Evolutionary conservation across 352 stramenopile genomes (phyloP), one percentile per base, ranked within the genome.

Genomic region (Plasmopara muralis): DNA sequence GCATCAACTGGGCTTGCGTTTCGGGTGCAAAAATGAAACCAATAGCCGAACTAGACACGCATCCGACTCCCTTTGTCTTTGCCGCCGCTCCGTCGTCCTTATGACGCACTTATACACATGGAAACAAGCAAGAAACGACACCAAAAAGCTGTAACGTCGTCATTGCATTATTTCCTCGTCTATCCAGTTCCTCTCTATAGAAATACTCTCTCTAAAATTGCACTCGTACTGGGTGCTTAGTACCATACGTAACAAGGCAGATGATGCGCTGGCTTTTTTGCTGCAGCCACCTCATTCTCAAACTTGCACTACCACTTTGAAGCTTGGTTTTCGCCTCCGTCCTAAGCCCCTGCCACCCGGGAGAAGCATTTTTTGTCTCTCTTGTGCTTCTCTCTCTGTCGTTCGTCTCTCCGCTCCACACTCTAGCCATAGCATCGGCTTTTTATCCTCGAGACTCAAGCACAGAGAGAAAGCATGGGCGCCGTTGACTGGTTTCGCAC

Each of bases 401-500:
- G 47, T 20, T 55, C 50, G 33, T 15, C 34, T 44, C 14, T 31
- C 8, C 9, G 38, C 20, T 29, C 25, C 34, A 40, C 14, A 47
- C 15, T 28, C 18, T 16, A 15, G 42, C 44, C 33, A 20, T 9
- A 16, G 34, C 41, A n/a, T 28, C 34, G 33, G 20, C 20, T 41
- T 29, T 38, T 31, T 13, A 35, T 50, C 44, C 37, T 63, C 64
- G 64, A 65, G 45, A 67, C 40, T 28, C 29, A 47, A 46, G 33
- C 30, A 55, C 44, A 62, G 20, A 25, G 20, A 70, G 57, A 54
- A 60, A 64, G 53, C 41, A 74, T 74, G 66, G 66, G 66, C 44
- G 66, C 66, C 39, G 48, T 48, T 37, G 62, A 66, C 33, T 77
- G 68, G 68, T 62, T 74, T 53, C 47, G 61, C 28, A 30, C 14